Evolutionary conservation across 1,284 basidiomycete genomes (phyloP), one percentile per base, ranked within the genome.

Genomic region (Phellinidium pouzarii): DNA sequence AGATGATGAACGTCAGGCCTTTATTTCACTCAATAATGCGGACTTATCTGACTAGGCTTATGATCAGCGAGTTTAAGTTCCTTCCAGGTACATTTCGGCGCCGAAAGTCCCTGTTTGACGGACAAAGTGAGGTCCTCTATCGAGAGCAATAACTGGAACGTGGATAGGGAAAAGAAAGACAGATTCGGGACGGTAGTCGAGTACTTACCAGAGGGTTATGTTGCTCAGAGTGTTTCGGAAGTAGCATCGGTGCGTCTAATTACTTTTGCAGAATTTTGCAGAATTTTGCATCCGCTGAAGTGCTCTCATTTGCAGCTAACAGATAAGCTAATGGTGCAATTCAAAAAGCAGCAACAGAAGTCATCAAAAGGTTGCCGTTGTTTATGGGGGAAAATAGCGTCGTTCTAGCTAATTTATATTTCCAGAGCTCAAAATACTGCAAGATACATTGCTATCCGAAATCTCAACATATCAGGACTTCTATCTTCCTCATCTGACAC

Each of bases 391-490:
- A 6, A 37, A 29, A 23, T 27, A 31, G 52, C 17, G n/a, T n/a
- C n/a, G n/a, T n/a, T 27, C 61, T 14, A 49, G 58, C 61, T 53
- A 55, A 44, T 55, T 50, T 43, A 44, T 49, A 56, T 22, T 3
- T 36, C 14, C 59, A 87, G 82, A 81, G 52, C 64, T 76, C 45
- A 71, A 67, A 44, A 70, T 77, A 51, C 61, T 85, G 8, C 84
- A 86, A 64, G 77, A 81, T 48, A 78, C 84, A 53, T 65, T 92
- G 0, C 69, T 91, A 2, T 77, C 82, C 3, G 66, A 76, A 1
- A 69, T 92, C 22, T 74, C 87, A 1, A 69, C 80, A 1, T 79
- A 91, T 58, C 75, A 80, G 57, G 92, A 96, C 64, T 63, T 94
- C 26, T 89, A 87, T 63, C 65, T 87, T 23, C 76, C 91, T 29